Evolutionary conservation across 208 protist genomes (phyloP).

Genomic region (Vickermania ingenoplastis): DNA sequence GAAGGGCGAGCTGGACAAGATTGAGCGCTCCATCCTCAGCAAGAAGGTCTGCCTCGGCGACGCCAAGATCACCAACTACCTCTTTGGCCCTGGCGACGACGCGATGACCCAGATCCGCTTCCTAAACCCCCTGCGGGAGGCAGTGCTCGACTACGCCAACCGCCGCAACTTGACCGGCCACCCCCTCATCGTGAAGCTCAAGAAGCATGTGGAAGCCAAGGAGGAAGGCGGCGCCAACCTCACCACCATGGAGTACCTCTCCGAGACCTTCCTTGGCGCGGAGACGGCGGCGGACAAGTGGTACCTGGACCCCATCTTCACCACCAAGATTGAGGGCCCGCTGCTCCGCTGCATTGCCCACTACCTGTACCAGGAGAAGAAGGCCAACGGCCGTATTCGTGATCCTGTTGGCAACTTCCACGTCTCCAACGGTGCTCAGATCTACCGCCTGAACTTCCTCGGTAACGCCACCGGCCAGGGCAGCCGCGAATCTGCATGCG

Average conservation of each 20-base stretch:
- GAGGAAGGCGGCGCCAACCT: slow-evolving; percentile 7
- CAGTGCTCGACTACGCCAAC: slow-evolving; percentile 19
- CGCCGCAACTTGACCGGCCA: slow-evolving; percentile 9
- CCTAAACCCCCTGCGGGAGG: slow-evolving; percentile 24
- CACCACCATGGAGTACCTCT: slow-evolving; percentile 14
- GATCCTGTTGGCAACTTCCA: slow-evolving; percentile 87
- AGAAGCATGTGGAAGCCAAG: neutral
- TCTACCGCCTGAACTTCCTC: slow-evolving; percentile 67
- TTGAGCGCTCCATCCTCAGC: slow-evolving; percentile 10
- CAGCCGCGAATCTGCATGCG: slow-evolving; percentile 56
- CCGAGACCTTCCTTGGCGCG: slow-evolving; percentile 9
- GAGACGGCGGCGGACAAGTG: slow-evolving; percentile 14
- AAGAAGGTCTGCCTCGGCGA: neutral
- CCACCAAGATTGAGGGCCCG: slow-evolving; percentile 35
- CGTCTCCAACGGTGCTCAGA: slow-evolving; percentile 73
- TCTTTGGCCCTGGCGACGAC: slow-evolving; percentile 24
- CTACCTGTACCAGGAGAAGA: slow-evolving; percentile 60
- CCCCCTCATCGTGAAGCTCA: slow-evolving; percentile 5
- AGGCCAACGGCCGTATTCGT: slow-evolving; percentile 29
- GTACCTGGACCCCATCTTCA: slow-evolving; percentile 54
- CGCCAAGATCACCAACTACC: neutral
- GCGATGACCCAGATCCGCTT: slow-evolving; percentile 15
- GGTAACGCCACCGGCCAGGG: slow-evolving; percentile 54
- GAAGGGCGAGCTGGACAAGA: slow-evolving; percentile 28
- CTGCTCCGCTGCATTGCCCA: slow-evolving; percentile 54